phyloP scores from a whole-genome alignment of 192 early-diverging fungal species.

The Coemansia sp. region DNA sequence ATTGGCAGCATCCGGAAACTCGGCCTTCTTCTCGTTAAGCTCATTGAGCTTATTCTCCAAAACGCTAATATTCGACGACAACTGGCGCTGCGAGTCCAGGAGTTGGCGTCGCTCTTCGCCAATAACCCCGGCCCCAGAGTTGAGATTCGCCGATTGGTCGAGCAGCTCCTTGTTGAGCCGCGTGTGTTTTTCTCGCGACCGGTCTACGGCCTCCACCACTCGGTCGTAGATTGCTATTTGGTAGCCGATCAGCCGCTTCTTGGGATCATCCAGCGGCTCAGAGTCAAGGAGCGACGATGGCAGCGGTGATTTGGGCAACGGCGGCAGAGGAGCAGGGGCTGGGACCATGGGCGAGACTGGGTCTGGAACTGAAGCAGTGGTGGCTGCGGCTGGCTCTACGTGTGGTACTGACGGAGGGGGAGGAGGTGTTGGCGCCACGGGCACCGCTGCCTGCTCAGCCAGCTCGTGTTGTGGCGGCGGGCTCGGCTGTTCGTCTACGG shows the following conservation, averaged over 20 bases:
- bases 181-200: slow-evolving; percentile 63
- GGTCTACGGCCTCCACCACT: slow-evolving; percentile 58
- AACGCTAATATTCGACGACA: slow-evolving; percentile 67
- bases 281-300: slow-evolving; percentile 43
- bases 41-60: slow-evolving; percentile 68
- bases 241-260: slow-evolving; percentile 57
- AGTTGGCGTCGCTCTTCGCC: slow-evolving; percentile 64
- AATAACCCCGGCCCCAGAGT: slow-evolving; percentile 71
- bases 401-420: not conserved
- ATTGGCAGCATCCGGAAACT: slow-evolving; percentile 36
- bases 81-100: slow-evolving; percentile 60
- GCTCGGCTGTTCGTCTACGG: not conserved
- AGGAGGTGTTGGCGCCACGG: not conserved
- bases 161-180: slow-evolving; percentile 69
- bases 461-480: not conserved
- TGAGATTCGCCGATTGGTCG: slow-evolving; percentile 67
- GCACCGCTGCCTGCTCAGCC: not conserved
- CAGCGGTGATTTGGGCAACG: slow-evolving; percentile 9
- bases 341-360: not conserved
- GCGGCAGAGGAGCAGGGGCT: slow-evolving; percentile 8
- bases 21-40: slow-evolving; percentile 42
- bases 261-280: slow-evolving; percentile 49
- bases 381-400: not conserved
- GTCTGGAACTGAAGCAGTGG: not conserved
- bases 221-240: slow-evolving; percentile 68